Conservation (phyloP, 169 alveolate genomes). For the Theileria parva region DNA sequence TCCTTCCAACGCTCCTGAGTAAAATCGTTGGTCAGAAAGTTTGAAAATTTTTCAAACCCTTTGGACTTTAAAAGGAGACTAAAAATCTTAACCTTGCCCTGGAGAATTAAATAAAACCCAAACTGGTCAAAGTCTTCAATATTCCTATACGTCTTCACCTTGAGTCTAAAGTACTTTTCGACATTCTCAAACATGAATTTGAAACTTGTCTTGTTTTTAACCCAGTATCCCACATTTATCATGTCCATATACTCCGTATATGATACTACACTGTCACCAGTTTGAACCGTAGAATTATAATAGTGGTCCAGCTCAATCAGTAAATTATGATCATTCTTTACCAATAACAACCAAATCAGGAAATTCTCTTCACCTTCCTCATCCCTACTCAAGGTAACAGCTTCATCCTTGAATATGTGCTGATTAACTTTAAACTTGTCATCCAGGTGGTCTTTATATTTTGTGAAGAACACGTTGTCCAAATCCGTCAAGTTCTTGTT, state of each 20-base stretch:
- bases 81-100: slow-evolving; percentile 43
- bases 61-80: slow-evolving; percentile 51
- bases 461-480: background rate
- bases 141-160: slow-evolving; percentile 9
- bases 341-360: slow-evolving; percentile 50
- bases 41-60: slow-evolving; percentile 40
- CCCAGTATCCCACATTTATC: slow-evolving; percentile 61
- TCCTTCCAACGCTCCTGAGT: slow-evolving; percentile 36
- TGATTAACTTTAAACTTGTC: background rate
- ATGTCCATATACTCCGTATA: slow-evolving; percentile 24
- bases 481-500: slow-evolving; percentile 5
- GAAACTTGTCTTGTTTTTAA: slow-evolving; percentile 3
- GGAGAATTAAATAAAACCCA: slow-evolving; percentile 61
- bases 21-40: slow-evolving; percentile 54
- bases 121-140: slow-evolving; percentile 56
- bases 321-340: slow-evolving; percentile 44
- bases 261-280: slow-evolving; percentile 6
- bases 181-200: slow-evolving; percentile 30
- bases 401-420: background rate
- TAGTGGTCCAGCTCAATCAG: slow-evolving; percentile 18
- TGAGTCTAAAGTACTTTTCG: slow-evolving; percentile 39
- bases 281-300: background rate
- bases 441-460: background rate
- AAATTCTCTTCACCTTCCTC: slow-evolving; percentile 32
- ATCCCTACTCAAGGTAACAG: background rate